Evolutionary conservation across 2,329 filamentous ascomycete genomes (phyloP), one percentile per base, ranked within the genome.

Genomic region (Penicillium sp.): DNA sequence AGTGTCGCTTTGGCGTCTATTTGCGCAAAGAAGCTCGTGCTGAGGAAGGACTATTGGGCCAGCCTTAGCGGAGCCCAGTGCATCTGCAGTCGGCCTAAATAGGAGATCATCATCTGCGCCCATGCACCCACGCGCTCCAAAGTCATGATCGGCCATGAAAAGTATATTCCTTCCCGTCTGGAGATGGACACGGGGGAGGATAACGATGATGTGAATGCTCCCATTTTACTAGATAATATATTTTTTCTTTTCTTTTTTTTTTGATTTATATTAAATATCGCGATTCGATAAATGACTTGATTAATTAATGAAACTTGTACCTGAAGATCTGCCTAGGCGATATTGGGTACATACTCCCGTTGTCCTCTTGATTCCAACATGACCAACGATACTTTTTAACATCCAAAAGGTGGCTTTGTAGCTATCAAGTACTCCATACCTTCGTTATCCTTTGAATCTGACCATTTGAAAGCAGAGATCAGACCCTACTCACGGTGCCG

Each of bases 41-140:
- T 64, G 53, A 52, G 51, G 51, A 57, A 43, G 14, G 48, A 16
- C 43, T 46, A 46, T 25, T 13, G 33, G 30, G 48, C 48, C 55
- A 56, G 52, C 55, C 59, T 59, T 59, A 61, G 59, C 55, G 59
- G 55, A 45, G 49, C 49, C 52, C 52, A 13, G 52, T 43, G 57
- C 52, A 60, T 57, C 63, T 68, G 66, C 66, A 68, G 43, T 57
- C 42, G 65, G 63, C 66, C 64, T 1, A 63, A 66, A 61, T 6
- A 26, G 63, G 66, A 56, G 56, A 68, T 59, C 53, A 45, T 55
- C 52, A 57, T 59, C 52, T 51, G 46, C 56, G 37, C 55, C 55
- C 57, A 55, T 33, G 33, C 55, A 25, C 28, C 14, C 43, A 26
- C 28, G 28, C 35, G 33, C 13, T 38, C 51, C 16, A 38, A 52